Conservation (phyloP, 495 filamentous ascomycete species). For the Chaetomium tenue region DNA sequence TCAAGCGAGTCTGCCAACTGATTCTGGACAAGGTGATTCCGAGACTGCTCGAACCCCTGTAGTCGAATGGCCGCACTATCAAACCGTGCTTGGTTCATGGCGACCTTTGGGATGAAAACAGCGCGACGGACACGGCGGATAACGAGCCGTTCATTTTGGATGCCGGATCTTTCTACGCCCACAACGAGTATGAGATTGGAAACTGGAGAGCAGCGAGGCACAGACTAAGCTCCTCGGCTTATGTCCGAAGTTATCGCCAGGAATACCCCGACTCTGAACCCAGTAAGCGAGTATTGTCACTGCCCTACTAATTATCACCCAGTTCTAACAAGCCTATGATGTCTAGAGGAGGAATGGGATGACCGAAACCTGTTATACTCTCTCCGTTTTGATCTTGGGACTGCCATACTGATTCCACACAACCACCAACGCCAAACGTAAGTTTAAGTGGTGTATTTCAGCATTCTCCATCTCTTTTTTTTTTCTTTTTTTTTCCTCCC, state of each 20-base stretch:
- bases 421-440: conserved; percentile 15
- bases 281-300: conserved; percentile 1
- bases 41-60: conserved; percentile 36
- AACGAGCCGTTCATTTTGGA: conserved; percentile 47
- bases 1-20: conserved; percentile 4
- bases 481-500: not conserved
- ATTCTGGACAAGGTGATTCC: conserved; percentile 39
- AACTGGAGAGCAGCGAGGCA: conserved; percentile 34
- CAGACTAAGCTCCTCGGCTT: conserved; percentile 9
- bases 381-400: conserved; percentile 17
- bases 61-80: conserved; percentile 41
- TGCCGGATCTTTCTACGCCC: conserved; percentile 46
- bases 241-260: conserved; percentile 19
- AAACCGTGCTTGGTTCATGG: conserved; percentile 49
- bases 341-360: conserved; percentile 35
- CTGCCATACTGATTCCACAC: conserved; percentile 17
- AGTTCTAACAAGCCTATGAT: not conserved
- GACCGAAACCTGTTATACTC: conserved; percentile 36
- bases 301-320: not conserved
- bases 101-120: conserved; percentile 49
- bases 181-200: conserved; percentile 50
- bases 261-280: conserved; percentile 29
- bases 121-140: conserved; percentile 30
- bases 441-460: not conserved
- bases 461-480: too few species aligned